Conservation (phyloP, 163 green algal species). For the Smithsoniella earleae region DNA sequence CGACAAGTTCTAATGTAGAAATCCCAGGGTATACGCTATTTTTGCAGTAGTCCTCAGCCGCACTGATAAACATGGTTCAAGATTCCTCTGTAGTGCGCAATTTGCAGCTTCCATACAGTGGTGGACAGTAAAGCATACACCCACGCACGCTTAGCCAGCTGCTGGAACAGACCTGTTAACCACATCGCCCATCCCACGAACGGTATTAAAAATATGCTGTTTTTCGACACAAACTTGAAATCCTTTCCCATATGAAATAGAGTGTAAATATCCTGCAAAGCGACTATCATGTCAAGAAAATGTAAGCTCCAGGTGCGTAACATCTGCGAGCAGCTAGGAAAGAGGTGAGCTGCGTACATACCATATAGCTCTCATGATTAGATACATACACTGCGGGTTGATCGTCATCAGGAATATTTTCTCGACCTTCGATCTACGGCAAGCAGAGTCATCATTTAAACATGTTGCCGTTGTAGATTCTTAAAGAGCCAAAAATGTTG, state of each 20-base stretch:
- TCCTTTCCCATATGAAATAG: conserved; percentile 86
- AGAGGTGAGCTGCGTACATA: no score
- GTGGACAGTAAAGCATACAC: no score
- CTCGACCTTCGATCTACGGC: conserved; percentile 60
- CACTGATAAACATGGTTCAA: not conserved
- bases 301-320: not conserved
- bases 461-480: not conserved
- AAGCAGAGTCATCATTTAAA: conserved; percentile 17
- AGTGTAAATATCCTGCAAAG: conserved; percentile 87
- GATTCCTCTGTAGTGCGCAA: conserved; percentile 8
- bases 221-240: conserved; percentile 99
- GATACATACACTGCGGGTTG: conserved; percentile 86
- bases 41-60: not conserved
- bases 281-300: not conserved
- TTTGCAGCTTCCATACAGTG: not conserved
- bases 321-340: no score
- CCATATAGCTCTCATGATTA: conserved; percentile 92
- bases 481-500: conserved; percentile 29
- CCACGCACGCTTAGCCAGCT: no score
- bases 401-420: conserved; percentile 76
- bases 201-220: conserved; percentile 90
- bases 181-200: conserved; percentile 98
- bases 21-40: not conserved
- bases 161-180: conserved; percentile 73
- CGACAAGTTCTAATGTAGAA: no score